Evolutionary conservation across 805 yeast genomes (phyloP).

Genomic region (Candida palmyrensis): DNA sequence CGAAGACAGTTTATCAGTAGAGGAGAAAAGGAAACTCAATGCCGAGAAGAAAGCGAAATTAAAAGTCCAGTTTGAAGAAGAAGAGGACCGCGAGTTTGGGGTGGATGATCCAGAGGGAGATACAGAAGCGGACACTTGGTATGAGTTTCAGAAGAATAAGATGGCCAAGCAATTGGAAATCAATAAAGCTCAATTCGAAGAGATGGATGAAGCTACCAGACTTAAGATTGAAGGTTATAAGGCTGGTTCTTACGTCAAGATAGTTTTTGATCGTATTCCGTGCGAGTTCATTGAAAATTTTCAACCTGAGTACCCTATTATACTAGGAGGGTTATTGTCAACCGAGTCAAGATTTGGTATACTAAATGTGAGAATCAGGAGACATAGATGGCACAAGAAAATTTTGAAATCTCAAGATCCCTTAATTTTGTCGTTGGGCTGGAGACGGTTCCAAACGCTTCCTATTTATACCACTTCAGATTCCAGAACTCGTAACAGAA

Average conservation of each 20-base stretch:
- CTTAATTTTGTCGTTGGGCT: constrained; percentile 85
- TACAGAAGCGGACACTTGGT: constrained; percentile 90
- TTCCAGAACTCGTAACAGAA: constrained; percentile 94
- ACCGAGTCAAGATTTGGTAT: constrained; percentile 93
- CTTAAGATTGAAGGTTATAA: constrained; percentile 82
- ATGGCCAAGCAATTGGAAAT: constrained; percentile 95
- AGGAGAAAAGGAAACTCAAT: constrained; percentile 71
- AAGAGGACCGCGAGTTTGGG: constrained; percentile 59
- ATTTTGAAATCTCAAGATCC: constrained; percentile 95
- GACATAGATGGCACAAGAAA: constrained; percentile 99
- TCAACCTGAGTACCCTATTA: constrained; percentile 78
- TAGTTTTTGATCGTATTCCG: constrained; percentile 79
- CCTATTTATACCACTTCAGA: constrained; percentile 96
- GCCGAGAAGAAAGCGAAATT: constrained; percentile 88
- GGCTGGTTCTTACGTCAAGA: constrained; percentile 90
- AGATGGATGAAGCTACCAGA: constrained; percentile 73
- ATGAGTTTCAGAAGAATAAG: constrained; percentile 92
- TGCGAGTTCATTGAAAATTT: constrained; percentile 87
- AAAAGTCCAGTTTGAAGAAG: constrained; percentile 84
- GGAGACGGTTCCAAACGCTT: constrained; percentile 97
- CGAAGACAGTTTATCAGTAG: constrained; percentile 47
- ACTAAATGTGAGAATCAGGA: constrained; percentile 87
- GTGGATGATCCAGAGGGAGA: constrained; percentile 74
- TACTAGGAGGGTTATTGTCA: constrained; percentile 85
- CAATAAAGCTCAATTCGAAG: constrained; percentile 72